Evolutionary conservation across 1,139 yeast genomes (phyloP).

Genomic region (Kodamaea sp.): DNA sequence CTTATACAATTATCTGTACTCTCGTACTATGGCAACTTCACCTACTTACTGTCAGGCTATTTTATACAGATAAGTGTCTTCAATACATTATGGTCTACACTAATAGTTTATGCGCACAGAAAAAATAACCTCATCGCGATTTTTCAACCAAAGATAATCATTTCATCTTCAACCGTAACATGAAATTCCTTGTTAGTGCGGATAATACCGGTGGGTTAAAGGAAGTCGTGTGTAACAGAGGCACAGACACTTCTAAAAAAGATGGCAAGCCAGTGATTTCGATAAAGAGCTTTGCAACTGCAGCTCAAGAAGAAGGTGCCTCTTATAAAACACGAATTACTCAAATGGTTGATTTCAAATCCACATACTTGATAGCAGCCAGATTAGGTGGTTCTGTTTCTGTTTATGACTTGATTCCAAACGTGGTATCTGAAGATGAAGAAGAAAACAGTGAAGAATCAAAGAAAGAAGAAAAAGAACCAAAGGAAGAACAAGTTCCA

Average conservation of each 20-base stretch:
- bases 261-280: conserved; percentile 54
- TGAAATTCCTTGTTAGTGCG: conserved; percentile 53
- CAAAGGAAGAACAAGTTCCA: conserved; percentile 12
- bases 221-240: conserved; percentile 53
- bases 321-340: conserved; percentile 27
- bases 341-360: conserved; percentile 25
- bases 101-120: neutral
- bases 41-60: too few relatives aligned
- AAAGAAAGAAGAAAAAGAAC: neutral
- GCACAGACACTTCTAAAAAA: conserved; percentile 68
- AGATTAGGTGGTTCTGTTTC: conserved; percentile 42
- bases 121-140: neutral
- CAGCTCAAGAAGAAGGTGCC: conserved; percentile 29
- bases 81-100: neutral
- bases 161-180: conserved; percentile 16
- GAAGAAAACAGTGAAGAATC: conserved; percentile 11
- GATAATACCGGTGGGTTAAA: conserved; percentile 57
- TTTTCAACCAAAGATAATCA: conserved; percentile 6
- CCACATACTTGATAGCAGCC: conserved; percentile 37
- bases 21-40: neutral
- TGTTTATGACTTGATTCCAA: conserved; percentile 27
- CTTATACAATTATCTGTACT: neutral
- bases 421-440: conserved; percentile 12
- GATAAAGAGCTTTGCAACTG: conserved; percentile 29
- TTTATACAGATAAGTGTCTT: neutral